phyloP scores from a whole-genome alignment of 2,329 filamentous ascomycete species.

The Ploettnerulaceae sp. region DNA sequence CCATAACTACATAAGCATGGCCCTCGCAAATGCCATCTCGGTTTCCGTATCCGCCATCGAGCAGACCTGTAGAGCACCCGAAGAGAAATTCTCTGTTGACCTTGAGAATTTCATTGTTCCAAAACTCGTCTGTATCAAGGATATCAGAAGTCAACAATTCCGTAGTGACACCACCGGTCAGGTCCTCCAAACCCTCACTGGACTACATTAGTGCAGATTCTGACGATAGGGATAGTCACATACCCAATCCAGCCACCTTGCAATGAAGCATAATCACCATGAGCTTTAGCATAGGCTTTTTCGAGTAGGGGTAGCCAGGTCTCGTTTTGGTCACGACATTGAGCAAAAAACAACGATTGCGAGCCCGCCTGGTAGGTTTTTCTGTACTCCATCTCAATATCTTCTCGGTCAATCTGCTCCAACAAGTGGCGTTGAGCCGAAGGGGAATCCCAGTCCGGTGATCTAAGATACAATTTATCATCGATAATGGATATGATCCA shows the following conservation, averaged over 20 bases:
- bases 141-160: slow-evolving; percentile 66
- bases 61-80: slow-evolving; percentile 51
- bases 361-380: slow-evolving; percentile 50
- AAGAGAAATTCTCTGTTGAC: slow-evolving; percentile 79
- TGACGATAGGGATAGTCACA: no score
- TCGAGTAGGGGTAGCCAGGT: slow-evolving; percentile 78
- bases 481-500: slow-evolving; percentile 90
- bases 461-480: slow-evolving; percentile 80
- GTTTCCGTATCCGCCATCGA: no score
- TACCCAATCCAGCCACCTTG: slow-evolving; percentile 63
- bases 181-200: slow-evolving; percentile 54
- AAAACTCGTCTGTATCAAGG: slow-evolving; percentile 75
- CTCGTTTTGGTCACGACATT: slow-evolving; percentile 70
- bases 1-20: slow-evolving; percentile 57
- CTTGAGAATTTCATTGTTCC: slow-evolving; percentile 73
- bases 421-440: background rate
- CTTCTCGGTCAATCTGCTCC: slow-evolving; percentile 4
- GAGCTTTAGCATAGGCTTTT: slow-evolving; percentile 80
- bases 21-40: slow-evolving; percentile 47
- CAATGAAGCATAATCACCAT: slow-evolving; percentile 70
- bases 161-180: slow-evolving; percentile 65
- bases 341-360: slow-evolving; percentile 72
- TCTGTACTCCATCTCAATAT: slow-evolving; percentile 39
- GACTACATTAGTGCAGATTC: no score
- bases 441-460: slow-evolving; percentile 67